Evolutionary conservation across 805 yeast species (phyloP), one percentile per base, ranked within the genome.

Genomic region (Ogataea pini): DNA sequence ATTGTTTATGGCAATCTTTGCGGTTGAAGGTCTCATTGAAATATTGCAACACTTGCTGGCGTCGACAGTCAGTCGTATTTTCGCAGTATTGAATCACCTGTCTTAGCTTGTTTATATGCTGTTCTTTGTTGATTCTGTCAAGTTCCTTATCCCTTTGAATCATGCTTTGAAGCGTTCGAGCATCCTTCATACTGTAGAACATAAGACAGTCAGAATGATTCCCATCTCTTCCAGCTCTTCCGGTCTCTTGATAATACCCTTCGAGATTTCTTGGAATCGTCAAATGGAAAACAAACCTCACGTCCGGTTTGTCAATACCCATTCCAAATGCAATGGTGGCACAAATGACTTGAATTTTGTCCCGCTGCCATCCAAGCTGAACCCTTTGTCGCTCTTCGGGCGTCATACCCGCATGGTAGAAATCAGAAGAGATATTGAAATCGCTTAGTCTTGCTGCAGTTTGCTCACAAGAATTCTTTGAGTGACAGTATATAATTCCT

Each of bases 301-400:
- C 99, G 67, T 94, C 96, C 0, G 97, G 87, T 65, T 94, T 94
- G 69, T 94, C 99, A 48, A 94, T 92, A 41, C 99, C 99, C 99
- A 94, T 94, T 22, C 99, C 99, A 75, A 94, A 94, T 0, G 99
- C 99, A 59, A 94, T 86, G 0, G 99, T 94, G 0, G 99, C 99
- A 71, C 97, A 92, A 12, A 94, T 90, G 1, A 91, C 85, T 61
- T 84, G 85, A 18, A 85, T 69, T 17, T 67, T 64, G 47, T 86
- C 85, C 1, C 69, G 62, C 65, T 94, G 99, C 99, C 99, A 94
- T 27, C 69, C 72, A 18, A 71, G 71, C 66, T 94, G 99, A n/a
- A 89, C 81, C 3, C 65, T 54, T 17, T 79, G 69, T 50, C 98
- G 74, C 25, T 85, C 89, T 12, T 86, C 86, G 0, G 91, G 76